phyloP scores from a whole-genome alignment of 768 basidiomycete species.

The Suillus occidentalis region DNA sequence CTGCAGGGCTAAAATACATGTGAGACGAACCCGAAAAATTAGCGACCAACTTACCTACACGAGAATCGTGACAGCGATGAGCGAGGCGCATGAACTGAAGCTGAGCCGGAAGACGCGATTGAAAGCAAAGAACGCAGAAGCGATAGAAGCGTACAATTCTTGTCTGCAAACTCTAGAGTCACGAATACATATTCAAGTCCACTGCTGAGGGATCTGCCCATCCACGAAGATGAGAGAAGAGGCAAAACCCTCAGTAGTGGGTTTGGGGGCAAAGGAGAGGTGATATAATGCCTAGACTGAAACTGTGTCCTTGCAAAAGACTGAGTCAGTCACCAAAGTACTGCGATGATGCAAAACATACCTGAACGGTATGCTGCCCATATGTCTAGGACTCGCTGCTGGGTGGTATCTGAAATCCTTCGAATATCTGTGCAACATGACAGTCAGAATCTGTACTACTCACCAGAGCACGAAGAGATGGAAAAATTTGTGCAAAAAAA shows the following conservation, averaged over 20 bases:
- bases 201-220: background rate
- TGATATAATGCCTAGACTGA: too few species aligned
- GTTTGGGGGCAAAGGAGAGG: too few species aligned
- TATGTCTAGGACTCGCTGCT: slow-evolving; percentile 65
- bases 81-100: background rate
- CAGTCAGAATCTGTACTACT: background rate
- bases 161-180: background rate
- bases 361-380: background rate
- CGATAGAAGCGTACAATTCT: too few species aligned
- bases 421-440: slow-evolving; percentile 60
- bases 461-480: background rate
- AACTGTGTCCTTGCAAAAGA: background rate
- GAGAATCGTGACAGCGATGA: background rate
- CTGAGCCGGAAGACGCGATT: background rate
- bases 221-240: background rate
- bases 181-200: background rate
- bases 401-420: slow-evolving; percentile 80
- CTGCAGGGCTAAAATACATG: background rate
- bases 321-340: background rate
- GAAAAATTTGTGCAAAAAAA: background rate
- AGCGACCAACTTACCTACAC: background rate
- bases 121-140: background rate
- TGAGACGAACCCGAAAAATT: background rate
- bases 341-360: background rate
- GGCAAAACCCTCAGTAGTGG: too few species aligned